Base-by-base conservation (phyloP, 2,329 filamentous ascomycete genomes). In the Onygenales sp. region DNA sequence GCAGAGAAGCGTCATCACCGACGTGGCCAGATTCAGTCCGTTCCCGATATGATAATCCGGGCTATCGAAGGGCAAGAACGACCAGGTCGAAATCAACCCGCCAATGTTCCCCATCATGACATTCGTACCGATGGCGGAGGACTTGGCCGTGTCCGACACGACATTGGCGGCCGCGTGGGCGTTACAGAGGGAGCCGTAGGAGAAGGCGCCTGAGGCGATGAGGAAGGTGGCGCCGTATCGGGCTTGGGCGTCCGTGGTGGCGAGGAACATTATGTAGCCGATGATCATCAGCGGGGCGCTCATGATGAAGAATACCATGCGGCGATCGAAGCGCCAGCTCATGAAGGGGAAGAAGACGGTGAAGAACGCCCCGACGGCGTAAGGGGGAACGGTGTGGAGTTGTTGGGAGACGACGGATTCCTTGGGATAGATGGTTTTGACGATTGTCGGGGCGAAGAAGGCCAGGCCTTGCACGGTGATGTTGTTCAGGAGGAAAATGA, bases 41-140 rank as follows among this genome's bases (percentile, higher is more conserved):
- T 88, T 88, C 1, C 85, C 85, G 53, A 87, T 86, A 56, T 74
- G 81, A 61, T 82, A 89, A 54, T 87, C 67, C 0, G 85, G 85
- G 0, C 61, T 79, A 62, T 88, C 85, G 59, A 43, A 40, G 7
- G 54, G 56, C 4, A 57, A 52, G 31, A 51, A 58, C 6, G 54
- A 51, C 56, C 56, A 58, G 17, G 56, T 56, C 10, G 54, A 52
- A 31, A 58, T 53, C 27, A 58, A 34, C 8, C 56, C 54, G 8
- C 56, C 56, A 27, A 56, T 51, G 8, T 54, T 56, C 11, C 54
- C 54, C 32, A 52, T 48, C 52, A 56, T 54, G 5, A 54, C 52
- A n/a, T 42, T 54, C 32, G 51, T 53, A 32, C 54, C 56, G 27
- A 54, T 56, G 8, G 56, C 56, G n/a, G 54, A 48, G n/a, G 56